phyloP scores from a whole-genome alignment of 768 basidiomycete genomes.

The Russula olivacea region DNA sequence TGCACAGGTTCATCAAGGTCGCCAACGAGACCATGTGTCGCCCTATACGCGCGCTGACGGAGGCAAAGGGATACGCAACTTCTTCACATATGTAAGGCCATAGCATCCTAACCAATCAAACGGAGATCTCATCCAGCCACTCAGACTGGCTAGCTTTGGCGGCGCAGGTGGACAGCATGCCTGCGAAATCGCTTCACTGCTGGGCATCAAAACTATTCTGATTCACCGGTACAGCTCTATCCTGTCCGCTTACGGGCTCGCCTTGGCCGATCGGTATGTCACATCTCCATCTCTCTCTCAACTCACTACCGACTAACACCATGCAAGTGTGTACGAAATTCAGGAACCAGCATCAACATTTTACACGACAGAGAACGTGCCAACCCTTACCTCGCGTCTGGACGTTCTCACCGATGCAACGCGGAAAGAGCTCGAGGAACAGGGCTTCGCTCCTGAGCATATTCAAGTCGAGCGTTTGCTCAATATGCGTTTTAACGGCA shows the following conservation, averaged over 20 bases:
- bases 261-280: constrained; percentile 68
- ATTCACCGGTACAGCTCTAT: constrained; percentile 92
- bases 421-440: constrained; percentile 55
- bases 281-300: neutral
- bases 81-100: constrained; percentile 54
- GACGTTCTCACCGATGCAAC: constrained; percentile 64
- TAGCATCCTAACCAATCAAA: neutral
- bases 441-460: constrained; percentile 75
- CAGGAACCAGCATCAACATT: constrained; percentile 87
- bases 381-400: constrained; percentile 54
- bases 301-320: neutral
- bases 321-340: constrained; percentile 64
- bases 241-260: constrained; percentile 90
- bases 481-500: constrained; percentile 92
- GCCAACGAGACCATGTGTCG: constrained; percentile 97
- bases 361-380: constrained; percentile 55
- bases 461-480: constrained; percentile 75
- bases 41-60: constrained; percentile 86
- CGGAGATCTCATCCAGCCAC: constrained; percentile 12
- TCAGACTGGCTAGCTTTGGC: constrained; percentile 78
- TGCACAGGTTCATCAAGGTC: constrained; percentile 82
- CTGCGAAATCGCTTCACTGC: constrained; percentile 80
- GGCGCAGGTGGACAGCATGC: constrained; percentile 91
- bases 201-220: constrained; percentile 83
- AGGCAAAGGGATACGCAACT: constrained; percentile 81